A percentile compares a stretch with the other conserved stretches of the same genome.
Conservation (phyloP, 23 red algal genomes). For the Gracilaria domingensis region DNA sequence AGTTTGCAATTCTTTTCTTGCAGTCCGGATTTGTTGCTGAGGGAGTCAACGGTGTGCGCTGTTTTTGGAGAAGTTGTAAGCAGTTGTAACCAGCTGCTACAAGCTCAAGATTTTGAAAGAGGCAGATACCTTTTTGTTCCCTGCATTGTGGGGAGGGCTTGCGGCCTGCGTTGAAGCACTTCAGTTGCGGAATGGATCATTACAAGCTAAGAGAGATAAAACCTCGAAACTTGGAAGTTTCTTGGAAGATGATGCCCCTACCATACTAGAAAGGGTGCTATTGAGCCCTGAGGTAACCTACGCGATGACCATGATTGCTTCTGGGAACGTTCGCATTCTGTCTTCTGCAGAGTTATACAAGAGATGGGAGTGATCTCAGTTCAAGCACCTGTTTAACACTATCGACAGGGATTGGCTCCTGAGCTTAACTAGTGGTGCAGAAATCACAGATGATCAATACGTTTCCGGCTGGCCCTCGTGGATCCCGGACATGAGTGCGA, state of each 20-base stretch:
- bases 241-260: neutral
- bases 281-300: constrained; percentile 50
- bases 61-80: constrained; percentile 53
- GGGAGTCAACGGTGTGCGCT: constrained; percentile 41
- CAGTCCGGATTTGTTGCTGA: constrained; percentile 25
- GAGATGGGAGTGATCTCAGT: constrained; percentile 44
- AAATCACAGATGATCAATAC: constrained; percentile 7
- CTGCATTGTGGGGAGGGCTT: constrained; percentile 44
- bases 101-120: constrained; percentile 24
- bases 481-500: constrained; percentile 66
- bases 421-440: neutral
- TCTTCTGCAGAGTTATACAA: constrained; percentile 26
- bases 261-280: constrained; percentile 49
- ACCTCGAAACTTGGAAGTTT: too few species aligned
- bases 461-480: constrained; percentile 28
- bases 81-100: constrained; percentile 25
- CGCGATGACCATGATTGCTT: constrained; percentile 56
- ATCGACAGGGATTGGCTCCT: constrained; percentile 27
- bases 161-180: constrained; percentile 50
- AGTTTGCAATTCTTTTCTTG: constrained; percentile 58
- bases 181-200: constrained; percentile 25
- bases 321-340: constrained; percentile 33
- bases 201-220: constrained; percentile 27
- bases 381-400: constrained; percentile 24
- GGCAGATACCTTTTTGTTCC: constrained; percentile 56